phyloP scores from a whole-genome alignment of 2,329 filamentous ascomycete species.

The Fusarium musae region DNA sequence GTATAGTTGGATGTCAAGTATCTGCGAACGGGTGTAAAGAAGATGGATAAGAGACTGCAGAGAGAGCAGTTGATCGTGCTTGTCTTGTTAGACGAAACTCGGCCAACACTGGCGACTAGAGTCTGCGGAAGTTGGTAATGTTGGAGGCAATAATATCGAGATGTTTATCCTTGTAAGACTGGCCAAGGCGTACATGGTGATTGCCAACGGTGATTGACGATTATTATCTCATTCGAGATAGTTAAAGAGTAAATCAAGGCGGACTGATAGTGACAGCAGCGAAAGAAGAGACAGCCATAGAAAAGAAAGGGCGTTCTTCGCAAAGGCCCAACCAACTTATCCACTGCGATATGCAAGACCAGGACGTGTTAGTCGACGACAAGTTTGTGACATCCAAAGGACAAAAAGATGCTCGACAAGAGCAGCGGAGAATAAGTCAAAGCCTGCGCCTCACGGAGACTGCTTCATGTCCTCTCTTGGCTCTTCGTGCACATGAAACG shows the following conservation, averaged over 20 bases:
- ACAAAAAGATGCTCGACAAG: conserved; percentile 10
- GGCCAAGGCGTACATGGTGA: conserved; percentile 38
- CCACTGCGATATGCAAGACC: conserved; percentile 8
- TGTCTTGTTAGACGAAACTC: conserved; percentile 1
- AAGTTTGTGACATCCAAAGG: conserved; percentile 1
- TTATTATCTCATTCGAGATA: conserved; percentile 3
- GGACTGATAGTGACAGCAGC: background rate
- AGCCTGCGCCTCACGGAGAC: conserved; percentile 21
- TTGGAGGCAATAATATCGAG: conserved; percentile 12
- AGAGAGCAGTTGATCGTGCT: background rate
- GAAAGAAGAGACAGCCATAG: background rate
- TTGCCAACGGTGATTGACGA: conserved; percentile 19
- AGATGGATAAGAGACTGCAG: background rate
- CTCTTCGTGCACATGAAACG: conserved; percentile 9
- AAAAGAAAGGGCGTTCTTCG: background rate
- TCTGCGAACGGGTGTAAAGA: background rate
- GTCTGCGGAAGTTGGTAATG: conserved; percentile 7
- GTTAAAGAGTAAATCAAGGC: background rate
- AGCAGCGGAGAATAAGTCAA: background rate
- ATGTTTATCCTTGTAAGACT: conserved; percentile 28
- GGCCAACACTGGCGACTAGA: conserved; percentile 2
- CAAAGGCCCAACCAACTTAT: background rate
- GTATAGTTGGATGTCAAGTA: background rate
- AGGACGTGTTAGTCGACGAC: conserved; percentile 4
- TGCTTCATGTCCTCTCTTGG: background rate